Base-by-base conservation (phyloP, 208 protist genomes). In the Leishmania gerbilli region DNA sequence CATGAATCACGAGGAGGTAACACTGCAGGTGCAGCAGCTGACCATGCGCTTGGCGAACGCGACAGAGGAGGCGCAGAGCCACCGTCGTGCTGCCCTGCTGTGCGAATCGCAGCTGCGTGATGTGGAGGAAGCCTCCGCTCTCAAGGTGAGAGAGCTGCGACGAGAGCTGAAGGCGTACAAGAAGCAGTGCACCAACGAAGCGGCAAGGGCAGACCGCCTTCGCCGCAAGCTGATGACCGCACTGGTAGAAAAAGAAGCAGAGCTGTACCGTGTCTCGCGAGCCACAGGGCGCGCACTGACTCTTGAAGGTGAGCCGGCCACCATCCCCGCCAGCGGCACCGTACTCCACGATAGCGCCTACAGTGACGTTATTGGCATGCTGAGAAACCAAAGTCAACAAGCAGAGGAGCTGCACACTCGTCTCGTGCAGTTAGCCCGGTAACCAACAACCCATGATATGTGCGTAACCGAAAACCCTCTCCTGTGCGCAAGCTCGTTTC, bases 331-430 rank as follows among this genome's bases (percentile, higher is more conserved):
- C 60, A 31, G 21, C 75, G 19, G 53, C 34, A 15, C 58, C 9
- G 53, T 27, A 37, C 34, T 45, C 45, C 58, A 15, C 42, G 60
- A 51, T 49, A 67, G 40, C 75, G 24, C 75, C 19, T 53, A 68
- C 58, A 47, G 75, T 47, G 92, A 95, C 71, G 90, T 97, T n/a
- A 87, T 97, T 49, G 55, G 75, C 24, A 77, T 95, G 69, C 77
- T 97, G 56, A 79, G 83, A 17, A 79, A 76, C 37, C 93, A 97
- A 75, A 95, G 76, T 27, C 89, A 94, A 60, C 86, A 95, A 71
- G 91, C 93, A 40, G 90, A 83, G 75, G 81, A 83, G 15, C 78
- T 97, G 55, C 93, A 97, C 49, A 71, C 79, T 58, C 89, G 90
- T 55, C 83, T 96, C 8, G 74, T 92, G 74, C 90, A 92, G 77